These are phyloP conservation scores for Boletus subcaerulescens DNA, from an alignment of 768 basidiomycete genomes.

Conservation along the genomic window DNA sequence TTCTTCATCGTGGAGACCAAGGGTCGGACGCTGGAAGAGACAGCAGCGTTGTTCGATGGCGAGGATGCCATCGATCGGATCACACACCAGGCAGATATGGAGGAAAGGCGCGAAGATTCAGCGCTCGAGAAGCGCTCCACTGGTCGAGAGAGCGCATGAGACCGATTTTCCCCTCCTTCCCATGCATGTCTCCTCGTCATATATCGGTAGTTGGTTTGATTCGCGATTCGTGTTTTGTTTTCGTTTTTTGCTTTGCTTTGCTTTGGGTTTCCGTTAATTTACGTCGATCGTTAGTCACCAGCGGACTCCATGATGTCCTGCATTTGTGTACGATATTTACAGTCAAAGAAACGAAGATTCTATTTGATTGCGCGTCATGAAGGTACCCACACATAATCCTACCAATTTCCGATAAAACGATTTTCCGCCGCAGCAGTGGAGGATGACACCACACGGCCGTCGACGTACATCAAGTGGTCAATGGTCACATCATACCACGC, in stretches of 20 bases:
- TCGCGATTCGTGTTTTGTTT: not conserved
- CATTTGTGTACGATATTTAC: not conserved
- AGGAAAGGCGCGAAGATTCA: slow-evolving; percentile 15
- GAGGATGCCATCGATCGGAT: slow-evolving; percentile 46
- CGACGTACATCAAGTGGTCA: too few relatives aligned
- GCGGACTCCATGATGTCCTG: not conserved
- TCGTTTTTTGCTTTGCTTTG: not conserved
- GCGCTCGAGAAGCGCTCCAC: slow-evolving; percentile 19
- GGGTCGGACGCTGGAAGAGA: slow-evolving; percentile 74
- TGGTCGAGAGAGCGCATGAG: slow-evolving; percentile 5
- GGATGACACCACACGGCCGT: too few relatives aligned
- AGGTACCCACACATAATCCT: not conserved
- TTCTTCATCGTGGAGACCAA: slow-evolving; percentile 72
- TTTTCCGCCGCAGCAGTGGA: not conserved
- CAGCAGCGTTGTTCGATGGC: slow-evolving; percentile 78
- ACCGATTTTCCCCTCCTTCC: not conserved
- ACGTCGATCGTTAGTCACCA: not conserved
- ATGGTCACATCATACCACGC: too few relatives aligned
- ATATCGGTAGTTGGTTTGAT: not conserved
- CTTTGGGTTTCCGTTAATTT: not conserved
- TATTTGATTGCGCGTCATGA: not conserved
- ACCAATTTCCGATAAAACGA: not conserved
- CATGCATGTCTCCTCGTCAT: not conserved
- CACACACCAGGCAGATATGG: slow-evolving; percentile 22
- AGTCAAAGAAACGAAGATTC: not conserved